Evolutionary conservation across 768 basidiomycete genomes (phyloP).

Genomic region (Boletus pseudo-olivaceus): DNA sequence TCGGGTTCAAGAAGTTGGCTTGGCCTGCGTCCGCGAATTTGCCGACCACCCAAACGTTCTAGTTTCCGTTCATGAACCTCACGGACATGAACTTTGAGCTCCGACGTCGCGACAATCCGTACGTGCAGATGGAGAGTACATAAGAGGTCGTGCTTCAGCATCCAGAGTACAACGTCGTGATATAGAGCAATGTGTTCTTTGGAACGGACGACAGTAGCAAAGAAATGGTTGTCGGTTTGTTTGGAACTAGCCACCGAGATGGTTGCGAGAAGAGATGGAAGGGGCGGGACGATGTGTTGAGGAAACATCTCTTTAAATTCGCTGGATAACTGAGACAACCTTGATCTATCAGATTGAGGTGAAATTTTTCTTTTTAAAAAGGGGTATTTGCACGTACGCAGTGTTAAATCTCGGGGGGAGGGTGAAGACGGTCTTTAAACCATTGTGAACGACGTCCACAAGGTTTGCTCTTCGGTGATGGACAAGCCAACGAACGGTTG

Average conservation of each 20-base stretch:
- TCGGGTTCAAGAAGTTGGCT: slow-evolving; percentile 19
- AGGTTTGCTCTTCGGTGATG: slow-evolving; percentile 87
- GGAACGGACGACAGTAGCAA: slow-evolving; percentile 68
- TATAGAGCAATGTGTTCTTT: slow-evolving; percentile 69
- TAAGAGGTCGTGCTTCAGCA: slow-evolving; percentile 83
- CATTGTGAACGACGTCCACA: slow-evolving; percentile 77
- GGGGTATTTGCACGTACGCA: slow-evolving; percentile 45
- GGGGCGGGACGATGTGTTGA: slow-evolving; percentile 57
- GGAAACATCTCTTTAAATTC: slow-evolving; percentile 65
- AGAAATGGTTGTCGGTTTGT: slow-evolving; percentile 70
- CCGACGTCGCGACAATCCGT: slow-evolving; percentile 73
- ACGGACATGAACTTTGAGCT: slow-evolving; percentile 71
- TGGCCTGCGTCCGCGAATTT: slow-evolving; percentile 20
- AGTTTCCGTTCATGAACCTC: slow-evolving; percentile 37
- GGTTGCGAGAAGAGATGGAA: slow-evolving; percentile 69
- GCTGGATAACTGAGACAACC: slow-evolving; percentile 41
- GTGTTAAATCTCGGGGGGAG: slow-evolving; percentile 61
- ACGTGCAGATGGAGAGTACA: slow-evolving; percentile 83
- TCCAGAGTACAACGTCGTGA: slow-evolving; percentile 84
- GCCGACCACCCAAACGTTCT: slow-evolving; percentile 25
- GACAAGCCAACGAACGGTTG: slow-evolving; percentile 90
- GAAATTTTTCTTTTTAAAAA: background rate
- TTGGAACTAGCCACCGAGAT: slow-evolving; percentile 69
- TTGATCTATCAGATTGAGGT: background rate
- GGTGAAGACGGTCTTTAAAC: slow-evolving; percentile 79